These are phyloP conservation scores for Martiniozyma asiatica DNA, from an alignment of 1,139 yeast genomes.

Conservation along the genomic window DNA sequence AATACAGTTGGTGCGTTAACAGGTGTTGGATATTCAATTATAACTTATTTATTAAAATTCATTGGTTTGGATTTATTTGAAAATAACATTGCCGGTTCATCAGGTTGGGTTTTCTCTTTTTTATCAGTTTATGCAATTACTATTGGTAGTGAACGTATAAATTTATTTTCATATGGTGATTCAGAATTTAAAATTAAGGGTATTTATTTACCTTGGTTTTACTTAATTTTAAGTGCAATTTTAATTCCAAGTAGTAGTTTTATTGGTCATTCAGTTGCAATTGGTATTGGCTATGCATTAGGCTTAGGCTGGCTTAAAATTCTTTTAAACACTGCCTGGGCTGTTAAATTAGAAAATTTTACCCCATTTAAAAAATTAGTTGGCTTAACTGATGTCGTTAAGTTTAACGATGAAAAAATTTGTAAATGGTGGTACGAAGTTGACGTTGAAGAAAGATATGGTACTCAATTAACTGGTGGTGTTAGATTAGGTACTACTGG, in stretches of 20 bases:
- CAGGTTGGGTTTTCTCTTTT: conserved; percentile 71
- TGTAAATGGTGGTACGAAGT: no score
- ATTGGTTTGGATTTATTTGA: conserved; percentile 39
- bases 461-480: no score
- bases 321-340: no score
- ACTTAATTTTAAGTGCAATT: conserved; percentile 38
- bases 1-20: conserved; percentile 62
- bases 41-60: conserved; percentile 37
- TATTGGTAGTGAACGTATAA: conserved; percentile 43
- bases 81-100: conserved; percentile 48
- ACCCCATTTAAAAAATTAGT: no score
- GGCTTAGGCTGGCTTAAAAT: no score
- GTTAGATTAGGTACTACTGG: no score
- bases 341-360: no score
- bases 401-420: no score
- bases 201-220: conserved; percentile 42
- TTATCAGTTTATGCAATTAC: conserved; percentile 50
- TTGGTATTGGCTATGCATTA: conserved; percentile 41
- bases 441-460: no score
- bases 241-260: conserved; percentile 53
- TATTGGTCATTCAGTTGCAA: conserved; percentile 55
- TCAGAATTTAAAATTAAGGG: conserved; percentile 43
- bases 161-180: conserved; percentile 18
- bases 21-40: conserved; percentile 52
- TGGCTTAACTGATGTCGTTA: no score